These are phyloP conservation scores for Canna indica DNA, from an alignment of 176 grass and related monocot species.

Conservation along the genomic window DNA sequence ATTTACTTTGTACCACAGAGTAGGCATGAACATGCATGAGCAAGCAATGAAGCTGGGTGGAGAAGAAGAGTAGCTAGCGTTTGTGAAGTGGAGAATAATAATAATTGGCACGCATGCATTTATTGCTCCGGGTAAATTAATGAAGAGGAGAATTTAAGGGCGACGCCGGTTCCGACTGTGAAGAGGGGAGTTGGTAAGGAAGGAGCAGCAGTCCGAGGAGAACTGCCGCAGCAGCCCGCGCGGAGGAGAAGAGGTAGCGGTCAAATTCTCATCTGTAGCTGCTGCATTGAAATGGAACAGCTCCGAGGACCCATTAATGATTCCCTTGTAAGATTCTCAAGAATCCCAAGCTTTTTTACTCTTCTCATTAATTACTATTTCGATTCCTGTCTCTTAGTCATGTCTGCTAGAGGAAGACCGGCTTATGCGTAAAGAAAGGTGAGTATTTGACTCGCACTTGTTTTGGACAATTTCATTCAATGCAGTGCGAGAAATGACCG, in stretches of 20 bases:
- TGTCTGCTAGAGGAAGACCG: not conserved
- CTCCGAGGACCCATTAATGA: slow-evolving; percentile 13
- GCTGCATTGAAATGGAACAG: slow-evolving; percentile 4
- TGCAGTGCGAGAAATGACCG: not conserved
- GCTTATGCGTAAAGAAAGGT: not conserved
- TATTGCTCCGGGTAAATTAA: not conserved
- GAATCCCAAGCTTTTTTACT: too few relatives aligned
- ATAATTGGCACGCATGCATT: not conserved
- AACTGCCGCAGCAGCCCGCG: not conserved
- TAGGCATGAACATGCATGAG: too few relatives aligned
- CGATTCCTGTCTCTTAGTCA: not conserved
- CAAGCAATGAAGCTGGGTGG: too few relatives aligned
- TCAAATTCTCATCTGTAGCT: not conserved
- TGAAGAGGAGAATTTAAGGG: not conserved
- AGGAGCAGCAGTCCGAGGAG: not conserved
- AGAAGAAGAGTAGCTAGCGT: too few relatives aligned
- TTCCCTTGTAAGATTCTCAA: not conserved
- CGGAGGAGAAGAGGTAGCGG: not conserved
- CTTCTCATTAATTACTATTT: not conserved
- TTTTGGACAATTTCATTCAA: not conserved
- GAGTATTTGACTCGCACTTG: not conserved
- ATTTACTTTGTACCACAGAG: too few relatives aligned
- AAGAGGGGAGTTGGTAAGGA: not conserved
- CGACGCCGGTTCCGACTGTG: not conserved
- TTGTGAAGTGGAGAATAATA: not conserved